Evolutionary conservation across 495 filamentous ascomycete species (phyloP), one percentile per base, ranked within the genome.

Genomic region (Penicillium subrubescens): DNA sequence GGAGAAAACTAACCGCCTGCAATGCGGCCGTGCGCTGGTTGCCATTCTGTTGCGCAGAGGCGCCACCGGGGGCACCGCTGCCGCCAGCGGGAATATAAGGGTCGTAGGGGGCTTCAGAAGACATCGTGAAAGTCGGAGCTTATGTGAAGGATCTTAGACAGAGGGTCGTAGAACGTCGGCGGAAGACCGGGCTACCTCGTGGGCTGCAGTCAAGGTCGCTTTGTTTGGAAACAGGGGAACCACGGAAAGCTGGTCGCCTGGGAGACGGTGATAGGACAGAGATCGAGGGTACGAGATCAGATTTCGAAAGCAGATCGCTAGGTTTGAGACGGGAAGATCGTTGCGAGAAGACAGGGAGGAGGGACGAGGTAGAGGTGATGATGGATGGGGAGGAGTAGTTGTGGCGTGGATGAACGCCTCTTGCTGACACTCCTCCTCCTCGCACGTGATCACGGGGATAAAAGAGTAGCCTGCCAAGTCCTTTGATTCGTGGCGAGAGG

Each of bases 41-140:
- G 66, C 87, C 84, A 74, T 81, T 85, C 65, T 86, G 81, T 65
- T 86, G 81, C 67, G 86, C 84, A 65, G 67, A 64, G 70, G 79
- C 86, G 62, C 80, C 83, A 57, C 77, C 80, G 53, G 77, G 73
- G 52, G 77, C 77, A 55, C 74, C 77, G 63, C 77, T 78, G 73
- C 83, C 83, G 71, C 85, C 88, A 66, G 85, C 85, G 65, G 93
- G 93, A 73, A 95, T 94, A 80, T 96, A 97, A 50, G 93, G 93
- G 75, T 97, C 93, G 78, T 97, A 97, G 59, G 92, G 92, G 73
- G 84, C 86, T 68, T 92, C 88, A 71, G 85, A 84, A 73, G 69
- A 55, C 77, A 92, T 91, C 65, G 69, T 85, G 77, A 71, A 60
- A 70, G 53, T 61, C 21, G 59, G 59, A 59, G 21, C 48, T 64